phyloP scores from a whole-genome alignment of 352 stramenopile genomes.

The Blastocystis sp. region DNA sequence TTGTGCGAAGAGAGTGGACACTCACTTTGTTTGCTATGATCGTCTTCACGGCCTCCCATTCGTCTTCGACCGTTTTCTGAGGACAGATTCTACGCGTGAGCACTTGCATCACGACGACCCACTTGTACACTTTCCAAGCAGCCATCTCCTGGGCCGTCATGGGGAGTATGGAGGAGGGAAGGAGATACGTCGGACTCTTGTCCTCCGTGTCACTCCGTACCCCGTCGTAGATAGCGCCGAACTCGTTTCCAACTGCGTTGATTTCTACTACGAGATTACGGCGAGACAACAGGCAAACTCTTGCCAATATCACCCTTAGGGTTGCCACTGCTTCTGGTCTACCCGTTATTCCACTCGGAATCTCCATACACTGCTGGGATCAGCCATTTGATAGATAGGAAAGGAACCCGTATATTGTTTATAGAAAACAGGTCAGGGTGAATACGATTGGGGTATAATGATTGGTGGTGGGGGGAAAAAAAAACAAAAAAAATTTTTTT shows the following conservation, averaged over 20 bases:
- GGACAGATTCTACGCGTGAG: not conserved
- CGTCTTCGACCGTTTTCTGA: slow-evolving; percentile 1
- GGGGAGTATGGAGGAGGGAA: not conserved
- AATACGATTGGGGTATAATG: too few relatives aligned
- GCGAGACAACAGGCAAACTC: not conserved
- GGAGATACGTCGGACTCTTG: not conserved
- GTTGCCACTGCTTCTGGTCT: not conserved
- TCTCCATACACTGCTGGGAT: not conserved
- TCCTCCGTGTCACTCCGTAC: not conserved
- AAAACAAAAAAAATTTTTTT: too few relatives aligned
- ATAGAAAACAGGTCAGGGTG: too few relatives aligned
- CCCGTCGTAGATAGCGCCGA: not conserved
- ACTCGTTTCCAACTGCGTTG: not conserved
- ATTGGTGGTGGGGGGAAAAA: too few relatives aligned
- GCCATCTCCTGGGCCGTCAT: not conserved
- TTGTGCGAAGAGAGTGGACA: too few relatives aligned
- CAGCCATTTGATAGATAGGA: not conserved
- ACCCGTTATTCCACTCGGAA: not conserved
- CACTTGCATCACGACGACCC: not conserved
- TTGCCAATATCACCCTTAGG: not conserved
- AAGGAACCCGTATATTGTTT: too few relatives aligned
- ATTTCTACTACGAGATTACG: not conserved
- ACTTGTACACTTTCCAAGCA: not conserved
- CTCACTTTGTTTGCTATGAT: slow-evolving; percentile 30
- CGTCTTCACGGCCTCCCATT: slow-evolving; percentile 10